Evolutionary conservation across 306 rosid species (phyloP), one percentile per base, ranked within the genome.

Genomic region (Lagenaria siceraria): DNA sequence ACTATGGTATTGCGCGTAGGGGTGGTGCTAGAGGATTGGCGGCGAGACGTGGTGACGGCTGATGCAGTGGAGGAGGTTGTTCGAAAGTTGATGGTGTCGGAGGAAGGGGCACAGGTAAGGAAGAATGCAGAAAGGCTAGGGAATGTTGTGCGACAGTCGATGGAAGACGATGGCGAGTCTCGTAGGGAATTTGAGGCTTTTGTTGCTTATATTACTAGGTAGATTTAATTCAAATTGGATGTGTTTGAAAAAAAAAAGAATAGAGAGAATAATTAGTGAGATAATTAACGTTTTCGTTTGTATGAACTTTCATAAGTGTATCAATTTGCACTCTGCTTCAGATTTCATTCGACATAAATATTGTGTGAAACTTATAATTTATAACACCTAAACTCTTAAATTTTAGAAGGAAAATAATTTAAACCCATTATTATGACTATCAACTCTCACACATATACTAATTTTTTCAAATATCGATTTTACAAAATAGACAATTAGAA

Each of bases 201-300:
- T 84, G 68, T 91, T 81, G 87, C 88, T n/a, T 96, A 93, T 48
- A 85, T 92, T 61, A 80, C 84, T 3, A 87, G 93, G 65, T 81
- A 79, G 66, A 64, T 31, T 29, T 6, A 63, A 1, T 29, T 61
- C 38, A 27, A 61, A 61, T 1, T 7, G 13, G 12, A 42, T 42
- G 58, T 13, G 5, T 4, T 15, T 49, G 7, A 49, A 4, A 7
- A 40, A 4, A 33, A 33, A 40, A 7, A 7, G 10, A 40, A 36
- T 36, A 36, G 42, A 36, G 42, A 36, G 8, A 36, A 36, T 29
- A 33, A 33, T 33, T 33, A 33, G 43, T 46, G 52, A 46, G 18
- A 1, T 0, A 0, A 46, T 12, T 5, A 13, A 46, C 12, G 17
- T 46, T 46, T 40, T 1, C 2, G 10, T 40, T 40, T 8, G 15